phyloP scores from a whole-genome alignment of 1,139 yeast species.

The Kodamaea anthophila region DNA sequence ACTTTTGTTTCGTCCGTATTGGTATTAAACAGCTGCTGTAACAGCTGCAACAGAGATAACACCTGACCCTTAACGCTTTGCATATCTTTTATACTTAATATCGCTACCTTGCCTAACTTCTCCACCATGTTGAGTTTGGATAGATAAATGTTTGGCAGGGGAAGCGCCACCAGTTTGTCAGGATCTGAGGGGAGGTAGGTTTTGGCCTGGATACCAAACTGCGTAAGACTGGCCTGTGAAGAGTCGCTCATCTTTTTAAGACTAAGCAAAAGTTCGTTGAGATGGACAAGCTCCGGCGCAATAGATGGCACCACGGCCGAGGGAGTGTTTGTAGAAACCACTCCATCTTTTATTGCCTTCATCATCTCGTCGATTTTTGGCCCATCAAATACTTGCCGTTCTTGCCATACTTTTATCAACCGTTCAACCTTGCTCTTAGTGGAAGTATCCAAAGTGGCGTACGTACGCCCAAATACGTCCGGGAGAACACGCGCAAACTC shows the following conservation, averaged over 20 bases:
- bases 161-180: conserved; percentile 40
- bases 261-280: conserved; percentile 29
- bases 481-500: conserved; percentile 53
- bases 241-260: conserved; percentile 25
- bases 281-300: conserved; percentile 26
- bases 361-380: conserved; percentile 41
- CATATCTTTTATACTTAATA: conserved; percentile 31
- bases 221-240: conserved; percentile 34
- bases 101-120: conserved; percentile 33
- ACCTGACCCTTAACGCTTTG: conserved; percentile 35
- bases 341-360: conserved; percentile 16
- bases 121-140: conserved; percentile 41
- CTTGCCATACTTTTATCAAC: conserved; percentile 70
- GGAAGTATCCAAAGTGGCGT: conserved; percentile 29
- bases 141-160: conserved; percentile 46
- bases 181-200: conserved; percentile 38
- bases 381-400: conserved; percentile 50
- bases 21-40: conserved; percentile 33
- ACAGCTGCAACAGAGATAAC: conserved; percentile 34
- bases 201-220: conserved; percentile 39
- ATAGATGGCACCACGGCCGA: background rate
- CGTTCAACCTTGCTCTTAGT: conserved; percentile 55
- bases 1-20: conserved; percentile 41
- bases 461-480: conserved; percentile 24
- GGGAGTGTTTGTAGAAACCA: background rate